These are phyloP conservation scores for Favolaschia claudopus DNA, from an alignment of 768 basidiomycete species.

Conservation along the genomic window DNA sequence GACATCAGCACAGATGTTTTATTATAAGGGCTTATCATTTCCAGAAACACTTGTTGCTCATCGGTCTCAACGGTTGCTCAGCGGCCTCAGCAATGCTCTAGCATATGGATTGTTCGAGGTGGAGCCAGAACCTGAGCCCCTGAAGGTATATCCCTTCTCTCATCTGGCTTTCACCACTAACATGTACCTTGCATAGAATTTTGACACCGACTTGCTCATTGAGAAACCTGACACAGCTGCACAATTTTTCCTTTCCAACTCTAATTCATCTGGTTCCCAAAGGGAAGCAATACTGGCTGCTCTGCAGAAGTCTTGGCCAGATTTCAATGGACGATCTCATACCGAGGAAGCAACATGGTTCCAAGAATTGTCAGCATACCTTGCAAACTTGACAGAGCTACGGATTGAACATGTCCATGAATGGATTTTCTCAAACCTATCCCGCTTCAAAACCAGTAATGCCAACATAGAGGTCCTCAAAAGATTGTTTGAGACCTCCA, in stretches of 20 bases:
- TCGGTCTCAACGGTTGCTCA: conserved; percentile 51
- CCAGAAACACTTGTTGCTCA: conserved; percentile 58
- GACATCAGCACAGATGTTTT: conserved; percentile 22
- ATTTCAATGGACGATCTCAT: conserved; percentile 39
- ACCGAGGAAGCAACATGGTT: conserved; percentile 52
- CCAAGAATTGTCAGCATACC: conserved; percentile 42
- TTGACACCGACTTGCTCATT: conserved; percentile 56
- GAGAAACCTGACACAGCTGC: conserved; percentile 44
- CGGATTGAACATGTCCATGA: conserved; percentile 55
- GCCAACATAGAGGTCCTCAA: conserved; percentile 54
- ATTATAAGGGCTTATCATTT: neutral
- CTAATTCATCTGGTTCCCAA: conserved; percentile 5
- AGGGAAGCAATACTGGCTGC: conserved; percentile 34
- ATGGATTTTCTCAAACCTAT: conserved; percentile 60
- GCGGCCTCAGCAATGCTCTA: conserved; percentile 55
- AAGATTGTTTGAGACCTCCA: conserved; percentile 49
- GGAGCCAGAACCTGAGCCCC: conserved; percentile 52
- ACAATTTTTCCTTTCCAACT: conserved; percentile 39
- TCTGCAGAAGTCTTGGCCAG: conserved; percentile 39
- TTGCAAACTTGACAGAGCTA: conserved; percentile 47
- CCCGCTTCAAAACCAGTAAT: conserved; percentile 53
- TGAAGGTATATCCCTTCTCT: conserved; percentile 50
- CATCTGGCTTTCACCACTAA: neutral
- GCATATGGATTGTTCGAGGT: conserved; percentile 54
- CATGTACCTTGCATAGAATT: conserved; percentile 45